Evolutionary conservation across 148 eudicot species (phyloP).

Genomic region (Vaccinium macrocarpon): DNA sequence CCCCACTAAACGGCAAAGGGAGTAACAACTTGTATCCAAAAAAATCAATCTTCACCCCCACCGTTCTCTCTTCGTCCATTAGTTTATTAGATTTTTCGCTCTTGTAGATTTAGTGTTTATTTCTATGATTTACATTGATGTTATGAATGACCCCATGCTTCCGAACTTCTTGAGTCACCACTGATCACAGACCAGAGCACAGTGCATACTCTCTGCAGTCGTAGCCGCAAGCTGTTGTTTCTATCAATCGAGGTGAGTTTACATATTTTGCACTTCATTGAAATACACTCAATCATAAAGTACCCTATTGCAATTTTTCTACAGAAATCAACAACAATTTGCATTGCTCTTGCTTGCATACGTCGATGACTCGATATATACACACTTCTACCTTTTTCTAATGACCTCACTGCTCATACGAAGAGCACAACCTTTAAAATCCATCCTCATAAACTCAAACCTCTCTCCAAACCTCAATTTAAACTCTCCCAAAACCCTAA

Average conservation of each 20-base stretch:
- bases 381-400: background rate
- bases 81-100: no score
- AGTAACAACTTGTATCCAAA: no score
- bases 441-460: constrained; percentile 24
- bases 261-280: background rate
- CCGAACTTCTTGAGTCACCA: no score
- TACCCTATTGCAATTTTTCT: background rate
- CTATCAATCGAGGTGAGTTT: background rate
- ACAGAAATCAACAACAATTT: background rate
- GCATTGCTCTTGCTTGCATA: background rate
- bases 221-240: background rate
- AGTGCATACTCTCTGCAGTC: background rate
- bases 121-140: no score
- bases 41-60: no score
- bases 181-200: background rate
- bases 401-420: constrained; percentile 45
- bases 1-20: no score
- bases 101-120: no score
- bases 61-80: no score
- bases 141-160: no score
- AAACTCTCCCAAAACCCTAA: constrained; percentile 43
- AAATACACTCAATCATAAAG: background rate
- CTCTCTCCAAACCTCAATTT: constrained; percentile 12
- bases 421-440: constrained; percentile 20
- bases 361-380: background rate